A percentile compares a stretch with the other conserved stretches of the same genome.
Conservation (phyloP, 352 stramenopile genomes). For the Globisporangium recalcitrans region DNA sequence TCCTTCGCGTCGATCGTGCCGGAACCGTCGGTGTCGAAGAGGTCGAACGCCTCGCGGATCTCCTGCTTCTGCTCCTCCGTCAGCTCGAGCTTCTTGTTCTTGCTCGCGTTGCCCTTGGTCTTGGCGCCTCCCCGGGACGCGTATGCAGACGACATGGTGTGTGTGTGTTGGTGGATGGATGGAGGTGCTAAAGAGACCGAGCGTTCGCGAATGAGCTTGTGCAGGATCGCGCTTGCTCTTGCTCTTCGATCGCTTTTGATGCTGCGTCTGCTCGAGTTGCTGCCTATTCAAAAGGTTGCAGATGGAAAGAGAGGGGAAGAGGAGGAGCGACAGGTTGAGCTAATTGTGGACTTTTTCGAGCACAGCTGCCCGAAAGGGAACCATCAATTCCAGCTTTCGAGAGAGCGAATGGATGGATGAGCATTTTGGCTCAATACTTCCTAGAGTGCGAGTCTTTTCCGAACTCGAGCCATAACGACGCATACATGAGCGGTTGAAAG, state of each 20-base stretch:
- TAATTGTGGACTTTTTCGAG: not conserved
- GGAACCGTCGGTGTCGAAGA: conserved; percentile 96
- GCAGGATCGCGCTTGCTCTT: not conserved
- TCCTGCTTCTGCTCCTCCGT: conserved; percentile 95
- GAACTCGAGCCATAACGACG: too few relatives aligned
- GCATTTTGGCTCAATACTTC: not conserved
- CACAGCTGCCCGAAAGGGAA: too few relatives aligned
- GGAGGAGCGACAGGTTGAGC: not conserved
- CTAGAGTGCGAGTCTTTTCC: too few relatives aligned
- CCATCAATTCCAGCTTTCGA: too few relatives aligned
- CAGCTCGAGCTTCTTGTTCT: conserved; percentile 85
- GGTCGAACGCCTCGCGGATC: conserved; percentile 94
- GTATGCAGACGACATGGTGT: conserved; percentile 61
- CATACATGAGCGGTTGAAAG: not conserved
- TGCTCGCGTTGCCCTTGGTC: conserved; percentile 58
- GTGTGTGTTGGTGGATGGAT: not conserved
- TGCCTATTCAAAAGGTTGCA: conserved; percentile 2
- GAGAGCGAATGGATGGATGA: too few relatives aligned
- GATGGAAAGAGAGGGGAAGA: not conserved
- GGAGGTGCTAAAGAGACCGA: not conserved
- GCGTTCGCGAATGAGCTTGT: conserved; percentile 1
- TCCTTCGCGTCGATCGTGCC: conserved; percentile 95
- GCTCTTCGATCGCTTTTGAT: not conserved
- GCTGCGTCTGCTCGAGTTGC: not conserved
- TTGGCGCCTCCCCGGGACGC: conserved; percentile 55